These are phyloP conservation scores for Nyssa sinensis DNA, from an alignment of 148 eudicot genomes.

Conservation along the genomic window DNA sequence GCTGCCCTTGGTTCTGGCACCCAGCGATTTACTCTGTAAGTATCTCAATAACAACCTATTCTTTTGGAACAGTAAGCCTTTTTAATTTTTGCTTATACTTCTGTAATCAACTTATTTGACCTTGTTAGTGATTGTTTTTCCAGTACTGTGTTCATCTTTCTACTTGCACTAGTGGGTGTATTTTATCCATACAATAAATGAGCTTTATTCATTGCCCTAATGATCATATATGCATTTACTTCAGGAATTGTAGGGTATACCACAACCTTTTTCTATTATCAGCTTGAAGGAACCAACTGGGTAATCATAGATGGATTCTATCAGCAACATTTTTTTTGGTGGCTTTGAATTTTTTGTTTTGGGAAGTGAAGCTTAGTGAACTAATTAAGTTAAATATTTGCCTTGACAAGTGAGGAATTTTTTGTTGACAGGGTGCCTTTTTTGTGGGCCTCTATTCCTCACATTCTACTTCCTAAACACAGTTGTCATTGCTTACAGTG, in stretches of 20 bases:
- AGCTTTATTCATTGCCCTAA: conserved; percentile 25
- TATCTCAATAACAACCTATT: too few species aligned
- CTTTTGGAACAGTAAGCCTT: too few species aligned
- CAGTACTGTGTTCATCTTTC: conserved; percentile 23
- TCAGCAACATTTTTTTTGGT: too few species aligned
- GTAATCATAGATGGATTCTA: too few species aligned
- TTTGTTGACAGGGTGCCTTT: too few species aligned
- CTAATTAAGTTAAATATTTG: background rate
- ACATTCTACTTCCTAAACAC: too few species aligned
- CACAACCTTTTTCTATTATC: conserved; percentile 29
- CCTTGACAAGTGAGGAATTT: conserved; percentile 19
- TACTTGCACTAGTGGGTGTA: conserved; percentile 28
- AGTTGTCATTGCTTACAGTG: conserved; percentile 23
- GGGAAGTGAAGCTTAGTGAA: background rate
- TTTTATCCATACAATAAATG: conserved; percentile 32
- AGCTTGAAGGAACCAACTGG: too few species aligned
- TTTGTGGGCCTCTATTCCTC: too few species aligned
- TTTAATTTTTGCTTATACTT: too few species aligned
- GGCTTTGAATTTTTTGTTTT: too few species aligned
- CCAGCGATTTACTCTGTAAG: conserved; percentile 29
- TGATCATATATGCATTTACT: conserved; percentile 30
- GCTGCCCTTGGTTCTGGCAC: conserved; percentile 35
- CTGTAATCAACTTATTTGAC: too few species aligned
- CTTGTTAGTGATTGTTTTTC: background rate
- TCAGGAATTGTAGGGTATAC: conserved; percentile 32